Conservation (phyloP, 352 stramenopile genomes). For the Peronospora destructor region DNA sequence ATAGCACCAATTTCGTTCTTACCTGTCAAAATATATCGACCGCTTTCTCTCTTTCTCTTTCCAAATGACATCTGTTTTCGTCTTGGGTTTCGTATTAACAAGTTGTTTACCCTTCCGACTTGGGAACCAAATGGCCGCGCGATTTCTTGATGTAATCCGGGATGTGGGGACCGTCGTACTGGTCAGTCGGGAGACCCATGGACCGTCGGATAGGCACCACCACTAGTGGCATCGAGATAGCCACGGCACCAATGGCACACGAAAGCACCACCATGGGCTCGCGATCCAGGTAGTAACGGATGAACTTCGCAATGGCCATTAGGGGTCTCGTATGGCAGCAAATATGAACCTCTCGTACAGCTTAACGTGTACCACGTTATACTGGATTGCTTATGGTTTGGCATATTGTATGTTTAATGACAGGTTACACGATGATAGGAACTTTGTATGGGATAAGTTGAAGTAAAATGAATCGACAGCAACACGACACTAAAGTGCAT, state of each 20-base stretch:
- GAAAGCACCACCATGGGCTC: constrained; percentile 84
- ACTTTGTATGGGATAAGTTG: constrained; percentile 14
- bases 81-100: constrained; percentile 13
- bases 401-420: neutral
- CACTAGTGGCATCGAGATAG: constrained; percentile 59
- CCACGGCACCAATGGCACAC: constrained; percentile 65
- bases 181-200: constrained; percentile 79
- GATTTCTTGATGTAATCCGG: constrained; percentile 69
- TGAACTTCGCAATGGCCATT: constrained; percentile 59
- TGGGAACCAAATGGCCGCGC: constrained; percentile 52
- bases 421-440: neutral
- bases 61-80: neutral
- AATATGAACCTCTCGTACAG: constrained; percentile 20
- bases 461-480: constrained; percentile 31
- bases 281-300: constrained; percentile 79
- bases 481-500: constrained; percentile 36
- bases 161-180: constrained; percentile 84
- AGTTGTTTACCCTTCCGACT: constrained; percentile 29
- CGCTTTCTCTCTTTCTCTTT: neutral
- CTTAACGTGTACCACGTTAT: constrained; percentile 11
- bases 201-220: constrained; percentile 80
- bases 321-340: neutral
- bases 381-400: neutral
- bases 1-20: constrained; percentile 2
- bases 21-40: constrained; percentile 6